A percentile compares a stretch with the other conserved stretches of the same genome.
Conservation (phyloP, 2,329 filamentous ascomycete species). For the Lecanicillium sp. region DNA sequence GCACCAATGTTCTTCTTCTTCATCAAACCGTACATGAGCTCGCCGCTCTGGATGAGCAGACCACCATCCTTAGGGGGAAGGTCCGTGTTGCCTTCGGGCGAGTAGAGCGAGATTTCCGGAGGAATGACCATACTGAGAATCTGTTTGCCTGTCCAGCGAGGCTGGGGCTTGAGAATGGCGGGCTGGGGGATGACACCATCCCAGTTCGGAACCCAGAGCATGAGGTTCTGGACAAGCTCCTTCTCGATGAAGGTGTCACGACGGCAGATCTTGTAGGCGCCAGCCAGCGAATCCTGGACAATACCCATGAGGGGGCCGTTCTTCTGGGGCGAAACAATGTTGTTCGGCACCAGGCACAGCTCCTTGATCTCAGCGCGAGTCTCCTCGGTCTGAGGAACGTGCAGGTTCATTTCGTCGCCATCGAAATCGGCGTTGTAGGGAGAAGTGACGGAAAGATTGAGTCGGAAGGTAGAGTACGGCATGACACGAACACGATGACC, state of each 20-base stretch:
- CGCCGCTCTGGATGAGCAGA: constrained; percentile 75
- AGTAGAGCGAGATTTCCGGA: constrained; percentile 72
- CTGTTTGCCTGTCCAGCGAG: constrained; percentile 97
- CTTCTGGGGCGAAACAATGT: constrained; percentile 96
- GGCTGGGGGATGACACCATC: constrained; percentile 89
- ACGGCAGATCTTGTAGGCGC: constrained; percentile 93
- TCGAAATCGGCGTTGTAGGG: constrained; percentile 99
- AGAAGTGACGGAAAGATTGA: constrained; percentile 95
- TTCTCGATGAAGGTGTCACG: constrained; percentile 87
- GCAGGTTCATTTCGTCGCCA: constrained; percentile 99
- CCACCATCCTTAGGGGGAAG: constrained; percentile 68
- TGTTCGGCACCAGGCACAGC: constrained; percentile 94
- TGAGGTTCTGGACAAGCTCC: constrained; percentile 90
- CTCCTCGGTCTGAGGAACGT: constrained; percentile 97
- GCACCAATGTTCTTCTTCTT: constrained; percentile 95
- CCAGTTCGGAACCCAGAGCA: constrained; percentile 98
- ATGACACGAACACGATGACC: constrained; percentile 95
- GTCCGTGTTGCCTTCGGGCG: constrained; percentile 55
- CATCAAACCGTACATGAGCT: constrained; percentile 84
- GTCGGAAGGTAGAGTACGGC: constrained; percentile 97
- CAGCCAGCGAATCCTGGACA: constrained; percentile 93
- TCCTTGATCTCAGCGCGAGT: constrained; percentile 91
- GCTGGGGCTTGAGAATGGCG: constrained; percentile 86
- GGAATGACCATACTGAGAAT: constrained; percentile 92
- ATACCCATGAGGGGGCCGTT: constrained; percentile 99